Evolutionary conservation across 2,329 filamentous ascomycete species (phyloP), one percentile per base, ranked within the genome.

Genomic region (Niveomyces coronatus): DNA sequence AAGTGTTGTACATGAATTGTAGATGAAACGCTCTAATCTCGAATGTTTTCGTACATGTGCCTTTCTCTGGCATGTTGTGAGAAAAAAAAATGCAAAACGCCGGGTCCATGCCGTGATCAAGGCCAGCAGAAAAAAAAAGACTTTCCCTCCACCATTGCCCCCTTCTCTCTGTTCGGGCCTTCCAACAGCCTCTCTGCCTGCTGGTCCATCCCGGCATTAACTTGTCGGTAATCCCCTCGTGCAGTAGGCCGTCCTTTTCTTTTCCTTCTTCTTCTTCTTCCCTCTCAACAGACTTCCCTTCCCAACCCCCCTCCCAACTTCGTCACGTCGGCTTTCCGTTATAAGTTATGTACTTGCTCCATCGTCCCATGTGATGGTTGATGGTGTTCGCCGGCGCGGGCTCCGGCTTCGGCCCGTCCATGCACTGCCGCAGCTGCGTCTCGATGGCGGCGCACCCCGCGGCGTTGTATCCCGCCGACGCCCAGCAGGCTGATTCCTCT

Each of bases 281-380:
- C n/a, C n/a, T n/a, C n/a, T n/a, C n/a, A n/a, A n/a, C n/a, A n/a
- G n/a, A n/a, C n/a, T n/a, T n/a, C n/a, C n/a, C n/a, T n/a, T n/a
- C n/a, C n/a, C n/a, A n/a, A n/a, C n/a, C n/a, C n/a, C n/a, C n/a
- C n/a, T n/a, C n/a, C n/a, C n/a, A n/a, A n/a, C n/a, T n/a, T n/a
- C n/a, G n/a, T n/a, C 48, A 62, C 41, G 56, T 59, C 39, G 55
- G 52, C 52, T 58, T 63, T 45, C 46, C 45, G 34, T 52, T 55
- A 36, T 52, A 63, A n/a, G 60, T 88, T 75, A 73, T 78, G 66
- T 47, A 78, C 71, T 53, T 81, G 72, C 64, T 80, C 74, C 68
- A 93, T 68, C 91, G 76, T 48, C 75, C 74, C 30, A 96, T 68
- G 58, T 95, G 88, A 69, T 88, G 88, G 65, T 96, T 96, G 74